Evolutionary conservation across 768 basidiomycete genomes (phyloP).

Genomic region (Termitomyces sp.): DNA sequence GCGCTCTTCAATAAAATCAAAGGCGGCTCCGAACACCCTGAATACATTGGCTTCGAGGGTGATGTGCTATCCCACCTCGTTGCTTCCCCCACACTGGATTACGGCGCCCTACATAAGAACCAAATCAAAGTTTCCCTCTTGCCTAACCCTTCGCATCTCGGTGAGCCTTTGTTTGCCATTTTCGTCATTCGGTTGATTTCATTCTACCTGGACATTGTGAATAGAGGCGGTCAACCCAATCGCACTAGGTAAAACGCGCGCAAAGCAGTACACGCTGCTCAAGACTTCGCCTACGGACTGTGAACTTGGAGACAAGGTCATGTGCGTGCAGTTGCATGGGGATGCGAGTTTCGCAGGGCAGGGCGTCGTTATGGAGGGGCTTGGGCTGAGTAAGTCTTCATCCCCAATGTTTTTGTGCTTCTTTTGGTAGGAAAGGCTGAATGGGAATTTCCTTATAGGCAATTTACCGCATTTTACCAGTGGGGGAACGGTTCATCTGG

Average conservation of each 20-base stretch:
- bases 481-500: slow-evolving; percentile 86
- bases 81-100: slow-evolving; percentile 59
- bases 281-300: slow-evolving; percentile 55
- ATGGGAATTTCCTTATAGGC: not conserved
- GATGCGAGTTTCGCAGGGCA: slow-evolving; percentile 92
- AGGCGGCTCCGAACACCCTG: slow-evolving; percentile 68
- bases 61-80: slow-evolving; percentile 89
- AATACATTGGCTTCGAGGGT: slow-evolving; percentile 63
- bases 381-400: slow-evolving; percentile 65
- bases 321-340: slow-evolving; percentile 89
- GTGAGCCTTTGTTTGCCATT: not conserved
- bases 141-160: slow-evolving; percentile 11
- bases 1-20: slow-evolving; percentile 86
- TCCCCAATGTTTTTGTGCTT: not conserved
- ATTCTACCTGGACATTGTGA: not conserved
- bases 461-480: slow-evolving; percentile 89
- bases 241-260: slow-evolving; percentile 84
- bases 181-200: not conserved
- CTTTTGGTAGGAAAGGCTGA: not conserved
- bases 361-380: slow-evolving; percentile 85
- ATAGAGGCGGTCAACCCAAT: slow-evolving; percentile 86
- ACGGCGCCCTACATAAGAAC: slow-evolving; percentile 34
- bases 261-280: slow-evolving; percentile 82
- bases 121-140: slow-evolving; percentile 70
- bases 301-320: slow-evolving; percentile 61